Percentiles rank a stretch among this genome's conserved stretches.
These are phyloP conservation scores for Naganishia liquefaciens DNA, from an alignment of 1,284 basidiomycete species.

Conservation along the genomic window DNA sequence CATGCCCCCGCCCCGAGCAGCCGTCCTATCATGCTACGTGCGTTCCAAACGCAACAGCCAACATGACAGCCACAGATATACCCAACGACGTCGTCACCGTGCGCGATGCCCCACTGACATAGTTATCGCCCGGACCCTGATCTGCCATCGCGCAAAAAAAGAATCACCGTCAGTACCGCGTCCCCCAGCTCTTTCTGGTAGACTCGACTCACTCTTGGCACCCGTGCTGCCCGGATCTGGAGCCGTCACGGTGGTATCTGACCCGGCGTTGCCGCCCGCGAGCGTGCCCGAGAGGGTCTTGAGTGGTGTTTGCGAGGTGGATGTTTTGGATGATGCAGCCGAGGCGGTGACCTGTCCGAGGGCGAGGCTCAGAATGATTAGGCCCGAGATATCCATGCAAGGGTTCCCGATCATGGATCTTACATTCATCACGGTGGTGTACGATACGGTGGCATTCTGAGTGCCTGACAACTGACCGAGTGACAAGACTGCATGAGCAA, in stretches of 20 bases:
- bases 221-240: slow-evolving; percentile 29
- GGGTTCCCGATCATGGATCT: too few relatives aligned
- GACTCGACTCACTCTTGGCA: slow-evolving; percentile 13
- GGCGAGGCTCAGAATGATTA: background rate
- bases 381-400: background rate
- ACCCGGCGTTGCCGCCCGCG: slow-evolving; percentile 25
- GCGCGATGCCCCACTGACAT: slow-evolving; percentile 13
- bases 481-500: background rate
- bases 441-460: slow-evolving; percentile 26
- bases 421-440: slow-evolving; percentile 25
- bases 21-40: background rate
- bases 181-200: background rate
- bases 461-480: slow-evolving; percentile 18
- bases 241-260: slow-evolving; percentile 27
- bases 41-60: background rate
- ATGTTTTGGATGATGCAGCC: slow-evolving; percentile 4
- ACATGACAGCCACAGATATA: background rate
- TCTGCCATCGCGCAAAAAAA: slow-evolving; percentile 3
- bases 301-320: slow-evolving; percentile 20
- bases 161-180: background rate
- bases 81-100: background rate
- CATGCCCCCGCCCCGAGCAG: too few relatives aligned
- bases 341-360: slow-evolving; percentile 24
- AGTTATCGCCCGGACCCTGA: slow-evolving; percentile 27
- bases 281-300: slow-evolving; percentile 13